Percentiles rank a stretch among this genome's conserved stretches.
Evolutionary conservation across 2,329 filamentous ascomycete species (phyloP).

Genomic region (Neonectria magnoliae): DNA sequence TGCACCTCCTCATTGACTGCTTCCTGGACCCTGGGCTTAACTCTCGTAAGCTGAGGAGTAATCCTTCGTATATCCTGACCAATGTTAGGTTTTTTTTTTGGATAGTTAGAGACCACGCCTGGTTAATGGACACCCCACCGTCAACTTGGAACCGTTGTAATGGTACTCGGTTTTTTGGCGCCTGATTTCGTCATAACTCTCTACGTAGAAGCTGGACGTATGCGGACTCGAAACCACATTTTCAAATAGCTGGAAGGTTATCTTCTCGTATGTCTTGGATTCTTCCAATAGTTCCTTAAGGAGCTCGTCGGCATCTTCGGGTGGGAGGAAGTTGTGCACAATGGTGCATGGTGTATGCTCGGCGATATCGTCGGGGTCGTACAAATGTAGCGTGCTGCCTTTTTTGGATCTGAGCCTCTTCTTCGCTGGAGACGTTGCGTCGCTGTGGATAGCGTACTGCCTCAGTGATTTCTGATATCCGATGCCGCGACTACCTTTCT

Average conservation of each 20-base stretch:
- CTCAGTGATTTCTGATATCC: constrained; percentile 73
- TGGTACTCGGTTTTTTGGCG: constrained; percentile 82
- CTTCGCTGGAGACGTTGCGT: constrained; percentile 44
- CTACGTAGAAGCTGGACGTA: constrained; percentile 84
- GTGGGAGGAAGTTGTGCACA: constrained; percentile 87
- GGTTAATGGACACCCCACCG: constrained; percentile 53
- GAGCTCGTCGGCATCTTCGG: constrained; percentile 76
- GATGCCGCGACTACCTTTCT: constrained; percentile 49
- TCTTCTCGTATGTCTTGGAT: constrained; percentile 73
- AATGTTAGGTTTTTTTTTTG: constrained; percentile 12
- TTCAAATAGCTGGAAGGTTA: constrained; percentile 88
- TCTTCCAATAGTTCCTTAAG: constrained; percentile 81
- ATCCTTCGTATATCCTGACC: constrained; percentile 76
- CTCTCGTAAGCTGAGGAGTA: constrained; percentile 76
- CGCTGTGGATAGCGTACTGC: constrained; percentile 53
- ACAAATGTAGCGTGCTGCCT: constrained; percentile 85
- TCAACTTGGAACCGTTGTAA: constrained; percentile 83
- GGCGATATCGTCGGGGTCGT: constrained; percentile 82
- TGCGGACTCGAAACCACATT: constrained; percentile 87
- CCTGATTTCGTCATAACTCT: constrained; percentile 73
- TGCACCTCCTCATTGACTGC: constrained; percentile 83
- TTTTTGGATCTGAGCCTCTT: constrained; percentile 73
- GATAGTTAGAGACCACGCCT: neutral
- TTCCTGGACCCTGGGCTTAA: constrained; percentile 75
- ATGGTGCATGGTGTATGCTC: constrained; percentile 89